Conservation (phyloP, 306 rosid species). For the Senna tora region DNA sequence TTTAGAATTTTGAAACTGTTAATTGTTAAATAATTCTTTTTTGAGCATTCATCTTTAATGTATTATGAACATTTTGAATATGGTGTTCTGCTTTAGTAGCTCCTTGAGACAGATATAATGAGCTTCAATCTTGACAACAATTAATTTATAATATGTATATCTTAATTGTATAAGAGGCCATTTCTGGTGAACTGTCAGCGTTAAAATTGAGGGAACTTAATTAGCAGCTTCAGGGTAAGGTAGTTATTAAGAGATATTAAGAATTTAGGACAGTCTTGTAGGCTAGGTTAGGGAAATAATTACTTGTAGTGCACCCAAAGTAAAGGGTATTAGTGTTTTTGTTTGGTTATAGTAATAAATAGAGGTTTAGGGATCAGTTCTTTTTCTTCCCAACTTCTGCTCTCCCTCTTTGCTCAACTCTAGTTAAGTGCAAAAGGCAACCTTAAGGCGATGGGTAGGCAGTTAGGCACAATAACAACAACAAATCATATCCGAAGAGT, state of each 20-base stretch:
- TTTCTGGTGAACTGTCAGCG: neutral
- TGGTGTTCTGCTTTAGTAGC: constrained; percentile 17
- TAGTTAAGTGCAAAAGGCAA: too few relatives aligned
- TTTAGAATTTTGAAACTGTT: neutral
- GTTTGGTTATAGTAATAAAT: too few relatives aligned
- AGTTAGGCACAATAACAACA: too few relatives aligned
- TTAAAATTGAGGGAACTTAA: constrained; percentile 7
- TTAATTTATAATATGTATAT: neutral
- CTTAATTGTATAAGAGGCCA: constrained; percentile 23
- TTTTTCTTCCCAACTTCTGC: neutral
- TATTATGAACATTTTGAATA: constrained; percentile 33
- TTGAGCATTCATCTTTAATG: constrained; percentile 28
- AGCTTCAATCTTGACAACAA: neutral
- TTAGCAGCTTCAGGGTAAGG: constrained; percentile 29
- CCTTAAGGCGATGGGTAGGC: too few relatives aligned
- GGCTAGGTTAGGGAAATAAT: neutral
- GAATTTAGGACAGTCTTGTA: neutral
- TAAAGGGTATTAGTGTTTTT: too few relatives aligned
- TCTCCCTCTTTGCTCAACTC: too few relatives aligned
- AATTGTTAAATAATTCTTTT: neutral
- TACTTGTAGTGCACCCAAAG: neutral
- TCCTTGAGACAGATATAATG: constrained; percentile 15
- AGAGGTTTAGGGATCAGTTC: too few relatives aligned
- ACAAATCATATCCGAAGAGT: too few relatives aligned
- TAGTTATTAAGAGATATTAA: neutral